Evolutionary conservation across 2,329 filamentous ascomycete species (phyloP), one percentile per base, ranked within the genome.

Genomic region (Xylariaceae sp.): DNA sequence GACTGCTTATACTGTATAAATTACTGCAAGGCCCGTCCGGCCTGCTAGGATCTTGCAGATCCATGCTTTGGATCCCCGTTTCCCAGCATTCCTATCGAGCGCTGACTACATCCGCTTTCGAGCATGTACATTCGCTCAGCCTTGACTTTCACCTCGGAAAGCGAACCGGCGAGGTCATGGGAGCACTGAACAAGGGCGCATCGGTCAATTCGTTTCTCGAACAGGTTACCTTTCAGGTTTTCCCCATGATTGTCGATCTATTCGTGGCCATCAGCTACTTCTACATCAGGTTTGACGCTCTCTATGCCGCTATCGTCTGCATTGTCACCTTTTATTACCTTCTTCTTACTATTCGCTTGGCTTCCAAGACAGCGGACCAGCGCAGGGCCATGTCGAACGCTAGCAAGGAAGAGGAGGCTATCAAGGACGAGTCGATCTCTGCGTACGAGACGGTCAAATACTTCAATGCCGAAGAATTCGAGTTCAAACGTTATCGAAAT

Each of bases 361-460:
- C 94, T 15, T 88, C 92, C 57, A 96, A 91, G 76, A 83, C 94
- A 63, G 89, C 92, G 6, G 89, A 95, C 65, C 89, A 96, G 65
- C 85, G 94, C 64, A 83, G 94, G 56, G 84, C 92, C 66, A 96
- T 96, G 87, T 92, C 92, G 47, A 97, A 96, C 68, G 89, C 91
- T 13, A 91, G 94, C 62, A 83, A 94, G 59, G 91, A 96, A 72
- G 91, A 96, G 72, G 92, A 96, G 71, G 94, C 94, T 6, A 91
- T 97, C 63, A 97, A 97, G 73, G 97, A 96, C 68, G 94, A 99
- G 70, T 97, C 94, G 0, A 94, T 99, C 76, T 91, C 94, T 58
- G 95, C 91, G n/a, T 99, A 97, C 70, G 94, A 99, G 74, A 92
- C 88, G 1, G 89, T 92, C 68, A 94, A 92, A 68, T 92, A 92